phyloP scores from a whole-genome alignment of 2,329 filamentous ascomycete genomes.

The Dactylellina leptospora region DNA sequence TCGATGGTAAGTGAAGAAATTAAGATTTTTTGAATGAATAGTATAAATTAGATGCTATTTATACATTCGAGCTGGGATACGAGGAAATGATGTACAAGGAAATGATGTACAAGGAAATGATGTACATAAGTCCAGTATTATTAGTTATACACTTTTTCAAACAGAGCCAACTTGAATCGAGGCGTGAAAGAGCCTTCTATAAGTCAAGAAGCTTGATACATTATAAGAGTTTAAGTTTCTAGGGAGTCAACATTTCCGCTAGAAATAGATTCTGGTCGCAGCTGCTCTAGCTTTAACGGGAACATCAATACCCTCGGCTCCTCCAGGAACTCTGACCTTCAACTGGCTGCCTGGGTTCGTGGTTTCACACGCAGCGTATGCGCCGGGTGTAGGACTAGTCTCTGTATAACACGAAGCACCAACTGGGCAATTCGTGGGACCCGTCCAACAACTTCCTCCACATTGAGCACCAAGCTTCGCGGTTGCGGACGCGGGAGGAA shows the following conservation, averaged over 20 bases:
- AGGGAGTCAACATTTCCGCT: not conserved
- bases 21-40: no score
- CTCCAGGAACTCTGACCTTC: constrained; percentile 2
- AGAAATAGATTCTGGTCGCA: constrained; percentile 22
- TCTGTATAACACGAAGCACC: constrained; percentile 32
- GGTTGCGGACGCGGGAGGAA: constrained; percentile 25
- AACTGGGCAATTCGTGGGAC: constrained; percentile 32
- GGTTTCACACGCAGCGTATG: constrained; percentile 21
- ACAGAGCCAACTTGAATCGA: no score
- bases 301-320: constrained; percentile 7
- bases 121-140: no score
- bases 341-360: constrained; percentile 12
- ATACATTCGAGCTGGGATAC: no score
- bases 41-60: no score
- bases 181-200: no score
- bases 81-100: no score
- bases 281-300: constrained; percentile 15
- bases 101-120: no score
- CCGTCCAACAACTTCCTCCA: constrained; percentile 32
- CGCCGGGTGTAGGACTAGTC: constrained; percentile 20
- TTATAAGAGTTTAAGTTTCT: no score
- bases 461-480: constrained; percentile 26
- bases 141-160: no score
- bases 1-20: no score
- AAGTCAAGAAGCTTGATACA: no score